A percentile compares a stretch with the other conserved stretches of the same genome.
These are phyloP conservation scores for Solanum sejunctum DNA, from an alignment of 257 asterid genomes.

Conservation along the genomic window DNA sequence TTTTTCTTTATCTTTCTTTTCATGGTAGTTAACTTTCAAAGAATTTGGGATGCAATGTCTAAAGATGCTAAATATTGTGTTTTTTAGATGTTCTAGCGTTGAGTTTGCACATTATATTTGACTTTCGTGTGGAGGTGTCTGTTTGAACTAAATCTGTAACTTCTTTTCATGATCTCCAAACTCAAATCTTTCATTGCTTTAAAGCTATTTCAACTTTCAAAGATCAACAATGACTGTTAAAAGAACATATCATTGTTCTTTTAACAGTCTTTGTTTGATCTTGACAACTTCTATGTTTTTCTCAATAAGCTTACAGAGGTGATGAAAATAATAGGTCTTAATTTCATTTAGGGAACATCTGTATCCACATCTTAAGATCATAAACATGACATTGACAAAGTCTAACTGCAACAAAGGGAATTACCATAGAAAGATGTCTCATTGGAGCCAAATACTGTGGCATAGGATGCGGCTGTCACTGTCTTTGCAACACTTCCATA, in stretches of 20 bases:
- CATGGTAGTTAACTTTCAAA: not conserved
- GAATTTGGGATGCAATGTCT: not conserved
- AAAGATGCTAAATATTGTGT: not conserved
- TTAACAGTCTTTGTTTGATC: not conserved
- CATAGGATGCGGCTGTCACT: not conserved
- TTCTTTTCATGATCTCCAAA: not conserved
- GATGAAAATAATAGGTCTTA: not conserved
- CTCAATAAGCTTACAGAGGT: not conserved
- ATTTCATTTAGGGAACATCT: not conserved
- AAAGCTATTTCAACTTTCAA: not conserved
- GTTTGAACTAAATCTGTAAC: not conserved
- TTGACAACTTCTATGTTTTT: not conserved
- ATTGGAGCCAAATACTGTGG: not conserved
- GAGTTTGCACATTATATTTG: not conserved
- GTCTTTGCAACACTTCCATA: not conserved
- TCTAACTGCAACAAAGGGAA: not conserved
- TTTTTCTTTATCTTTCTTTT: not conserved
- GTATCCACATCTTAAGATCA: not conserved
- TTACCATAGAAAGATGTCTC: not conserved
- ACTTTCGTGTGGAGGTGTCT: no score
- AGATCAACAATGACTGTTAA: not conserved
- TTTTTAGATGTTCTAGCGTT: not conserved
- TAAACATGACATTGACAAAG: not conserved
- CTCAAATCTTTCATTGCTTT: not conserved
- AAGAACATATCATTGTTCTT: not conserved